Base-by-base conservation (phyloP, 495 filamentous ascomycete genomes). In the Cercophora scortea region DNA sequence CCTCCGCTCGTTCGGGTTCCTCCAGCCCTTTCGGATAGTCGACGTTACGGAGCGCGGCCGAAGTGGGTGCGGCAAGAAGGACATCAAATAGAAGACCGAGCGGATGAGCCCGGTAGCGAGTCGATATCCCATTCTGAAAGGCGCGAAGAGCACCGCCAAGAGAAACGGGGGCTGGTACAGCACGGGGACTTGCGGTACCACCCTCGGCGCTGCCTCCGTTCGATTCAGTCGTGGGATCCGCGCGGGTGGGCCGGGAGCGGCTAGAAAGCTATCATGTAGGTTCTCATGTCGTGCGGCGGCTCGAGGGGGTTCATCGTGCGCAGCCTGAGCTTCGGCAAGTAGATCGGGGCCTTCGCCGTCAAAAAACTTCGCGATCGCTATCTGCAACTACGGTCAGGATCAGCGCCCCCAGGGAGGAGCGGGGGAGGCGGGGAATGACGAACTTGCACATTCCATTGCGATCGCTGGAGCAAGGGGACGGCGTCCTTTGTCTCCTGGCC, bases 391-490 rank as follows among this genome's bases (percentile, higher is more conserved):
- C 42, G 35, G 17, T 55, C 19, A 19, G 15, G 18, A 53, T 41
- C 25, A 33, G 8, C 19, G 6, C 6, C 6, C 5, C 8, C 10
- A 8, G 17, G 18, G 15, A 19, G 9, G 10, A 9, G 18, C 15
- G 8, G 8, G n/a, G 6, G 0, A 41, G 42, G 42, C 12, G 32
- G 41, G 38, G 18, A 40, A 9, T 3, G 35, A 63, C 76, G 5
- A 58, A 93, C 89, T 78, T 95, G 83, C 11, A 96, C 87, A 67
- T 97, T 97, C 94, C 94, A 98, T 71, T 96, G 84, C 35, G 89
- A 94, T 49, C 90, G 76, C 50, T 84, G 80, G 18, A 98, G 74
- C 19, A 97, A 60, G 10, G 88, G 84, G 44, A 97, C 78, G 7
- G 93, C 94, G 55, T 88, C 83, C 39, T 78, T 73, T 45, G 79